Evolutionary conservation across 768 basidiomycete genomes (phyloP).

Genomic region (Serendipita vermifera): DNA sequence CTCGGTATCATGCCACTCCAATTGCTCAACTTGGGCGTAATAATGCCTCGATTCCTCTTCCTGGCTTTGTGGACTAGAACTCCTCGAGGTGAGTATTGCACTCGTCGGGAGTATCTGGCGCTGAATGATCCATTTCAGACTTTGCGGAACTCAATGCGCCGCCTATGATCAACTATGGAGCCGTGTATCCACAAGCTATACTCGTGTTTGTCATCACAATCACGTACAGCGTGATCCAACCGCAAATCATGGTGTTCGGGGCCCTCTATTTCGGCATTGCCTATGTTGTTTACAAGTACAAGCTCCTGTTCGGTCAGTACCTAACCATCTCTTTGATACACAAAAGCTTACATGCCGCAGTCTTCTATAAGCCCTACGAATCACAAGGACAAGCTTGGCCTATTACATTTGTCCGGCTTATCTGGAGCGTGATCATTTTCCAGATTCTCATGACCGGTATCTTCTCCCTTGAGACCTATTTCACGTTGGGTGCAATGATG

Average conservation of each 20-base stretch:
- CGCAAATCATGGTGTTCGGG: conserved; percentile 88
- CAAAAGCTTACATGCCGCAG: conserved; percentile 23
- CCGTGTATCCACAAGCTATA: conserved; percentile 93
- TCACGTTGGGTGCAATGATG: conserved; percentile 47
- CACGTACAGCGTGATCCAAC: conserved; percentile 91
- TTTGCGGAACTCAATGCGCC: conserved; percentile 94
- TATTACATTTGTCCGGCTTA: conserved; percentile 80
- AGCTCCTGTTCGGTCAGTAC: conserved; percentile 78
- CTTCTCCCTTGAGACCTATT: conserved; percentile 58
- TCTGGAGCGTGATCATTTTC: conserved; percentile 88
- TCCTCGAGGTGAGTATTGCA: conserved; percentile 72
- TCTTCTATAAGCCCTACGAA: conserved; percentile 98
- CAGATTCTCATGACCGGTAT: conserved; percentile 95
- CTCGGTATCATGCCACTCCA: conserved; percentile 94
- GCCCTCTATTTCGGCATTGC: conserved; percentile 92
- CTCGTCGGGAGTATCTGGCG: too few relatives aligned
- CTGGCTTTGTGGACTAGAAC: conserved; percentile 73
- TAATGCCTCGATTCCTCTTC: conserved; percentile 65
- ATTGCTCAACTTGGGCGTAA: conserved; percentile 78
- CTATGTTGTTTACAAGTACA: conserved; percentile 98
- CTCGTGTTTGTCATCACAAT: conserved; percentile 91
- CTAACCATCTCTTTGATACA: not conserved
- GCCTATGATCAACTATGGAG: conserved; percentile 95
- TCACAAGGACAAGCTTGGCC: conserved; percentile 97
- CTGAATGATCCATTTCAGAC: conserved; percentile 55